Percentiles rank a stretch among this genome's conserved stretches.
phyloP scores from a whole-genome alignment of 352 stramenopile genomes.

The Pythium scleroteichum region DNA sequence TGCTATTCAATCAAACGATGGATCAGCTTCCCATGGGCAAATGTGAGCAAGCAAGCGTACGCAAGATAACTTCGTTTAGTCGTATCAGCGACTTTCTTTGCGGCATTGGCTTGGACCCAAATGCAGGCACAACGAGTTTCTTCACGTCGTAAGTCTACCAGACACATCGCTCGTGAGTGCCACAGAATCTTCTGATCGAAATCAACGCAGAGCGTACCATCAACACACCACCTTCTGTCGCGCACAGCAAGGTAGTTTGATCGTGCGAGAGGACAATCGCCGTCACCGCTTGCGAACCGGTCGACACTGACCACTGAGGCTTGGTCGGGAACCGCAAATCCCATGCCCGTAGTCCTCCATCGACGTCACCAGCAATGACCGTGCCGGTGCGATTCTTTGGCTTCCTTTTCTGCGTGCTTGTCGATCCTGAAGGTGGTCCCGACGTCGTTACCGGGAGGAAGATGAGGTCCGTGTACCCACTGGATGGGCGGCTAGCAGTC shows the following conservation, averaged over 20 bases:
- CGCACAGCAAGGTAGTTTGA: conserved; percentile 57
- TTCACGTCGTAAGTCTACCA: conserved; percentile 64
- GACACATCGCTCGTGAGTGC: not conserved
- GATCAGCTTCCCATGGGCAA: not conserved
- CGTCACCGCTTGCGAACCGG: conserved; percentile 50
- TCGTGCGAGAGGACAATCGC: conserved; percentile 44
- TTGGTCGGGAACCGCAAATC: conserved; percentile 51
- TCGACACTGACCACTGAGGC: conserved; percentile 57
- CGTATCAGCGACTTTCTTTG: conserved; percentile 45
- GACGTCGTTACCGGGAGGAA: conserved; percentile 26
- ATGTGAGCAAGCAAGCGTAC: conserved; percentile 28
- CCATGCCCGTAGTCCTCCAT: conserved; percentile 71
- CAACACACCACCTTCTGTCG: conserved; percentile 55
- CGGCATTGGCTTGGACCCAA: conserved; percentile 61
- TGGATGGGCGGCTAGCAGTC: conserved; percentile 63
- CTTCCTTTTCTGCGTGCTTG: not conserved
- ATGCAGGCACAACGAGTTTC: conserved; percentile 61
- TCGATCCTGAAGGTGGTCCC: not conserved
- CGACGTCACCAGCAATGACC: conserved; percentile 62
- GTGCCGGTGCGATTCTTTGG: conserved; percentile 15
- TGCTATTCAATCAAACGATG: conserved; percentile 10
- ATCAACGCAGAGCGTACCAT: conserved; percentile 36
- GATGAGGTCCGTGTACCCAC: conserved; percentile 78
- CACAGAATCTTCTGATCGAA: not conserved
- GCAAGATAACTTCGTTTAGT: conserved; percentile 50